Evolutionary conservation across 768 basidiomycete species (phyloP).

Genomic region (Mrakia blollopis): DNA sequence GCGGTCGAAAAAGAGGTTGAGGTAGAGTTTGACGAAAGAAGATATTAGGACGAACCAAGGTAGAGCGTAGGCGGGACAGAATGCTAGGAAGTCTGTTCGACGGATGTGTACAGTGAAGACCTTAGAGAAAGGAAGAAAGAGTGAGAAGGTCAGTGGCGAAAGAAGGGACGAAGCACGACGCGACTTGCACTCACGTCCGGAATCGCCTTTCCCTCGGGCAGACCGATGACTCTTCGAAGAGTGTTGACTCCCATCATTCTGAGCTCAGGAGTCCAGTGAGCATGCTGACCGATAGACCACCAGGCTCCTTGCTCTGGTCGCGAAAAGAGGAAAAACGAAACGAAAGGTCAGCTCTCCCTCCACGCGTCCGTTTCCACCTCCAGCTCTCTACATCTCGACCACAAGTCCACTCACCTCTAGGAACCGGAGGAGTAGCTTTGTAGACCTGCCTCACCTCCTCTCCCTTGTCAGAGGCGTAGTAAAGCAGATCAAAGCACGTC

Average conservation of each 20-base stretch:
- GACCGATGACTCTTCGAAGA: not conserved
- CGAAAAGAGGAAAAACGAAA: too few species aligned
- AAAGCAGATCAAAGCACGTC: constrained; percentile 1
- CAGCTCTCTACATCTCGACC: too few species aligned
- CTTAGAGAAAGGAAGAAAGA: not conserved
- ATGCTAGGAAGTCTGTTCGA: not conserved
- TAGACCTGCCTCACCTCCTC: not conserved
- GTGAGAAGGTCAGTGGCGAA: too few species aligned
- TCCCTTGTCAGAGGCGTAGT: not conserved
- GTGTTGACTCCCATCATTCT: not conserved
- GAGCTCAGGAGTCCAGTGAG: not conserved
- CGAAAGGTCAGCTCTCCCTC: too few species aligned
- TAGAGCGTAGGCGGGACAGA: not conserved
- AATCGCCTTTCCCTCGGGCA: not conserved
- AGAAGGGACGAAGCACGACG: not conserved
- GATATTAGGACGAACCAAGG: not conserved
- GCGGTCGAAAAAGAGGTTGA: too few species aligned
- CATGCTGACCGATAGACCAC: not conserved
- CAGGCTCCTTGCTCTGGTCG: not conserved
- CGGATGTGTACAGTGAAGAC: constrained; percentile 1
- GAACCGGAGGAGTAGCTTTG: too few species aligned
- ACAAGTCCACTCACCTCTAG: too few species aligned
- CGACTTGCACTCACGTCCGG: not conserved
- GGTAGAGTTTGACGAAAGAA: not conserved
- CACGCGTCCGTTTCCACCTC: too few species aligned